Evolutionary conservation across 768 basidiomycete genomes (phyloP).

Genomic region (Lactarius evosmus): DNA sequence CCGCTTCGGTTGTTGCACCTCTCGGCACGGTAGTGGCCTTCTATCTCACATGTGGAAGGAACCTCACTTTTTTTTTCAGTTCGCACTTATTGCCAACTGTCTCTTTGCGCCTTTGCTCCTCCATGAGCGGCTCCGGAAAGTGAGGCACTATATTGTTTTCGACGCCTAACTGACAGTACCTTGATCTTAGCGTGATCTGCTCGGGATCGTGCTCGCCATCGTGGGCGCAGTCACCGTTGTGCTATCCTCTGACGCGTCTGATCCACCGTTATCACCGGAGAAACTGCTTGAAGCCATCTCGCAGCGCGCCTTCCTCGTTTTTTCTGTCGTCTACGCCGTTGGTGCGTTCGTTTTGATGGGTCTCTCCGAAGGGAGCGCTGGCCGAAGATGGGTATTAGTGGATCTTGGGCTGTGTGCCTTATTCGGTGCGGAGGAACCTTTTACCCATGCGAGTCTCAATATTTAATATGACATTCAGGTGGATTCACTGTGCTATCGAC

Average conservation of each 20-base stretch:
- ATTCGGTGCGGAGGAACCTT: slow-evolving; percentile 52
- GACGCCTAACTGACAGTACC: slow-evolving; percentile 22
- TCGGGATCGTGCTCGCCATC: slow-evolving; percentile 77
- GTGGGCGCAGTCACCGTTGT: slow-evolving; percentile 94
- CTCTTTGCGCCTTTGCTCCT: slow-evolving; percentile 87
- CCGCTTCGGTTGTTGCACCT: slow-evolving; percentile 91
- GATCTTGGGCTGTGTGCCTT: slow-evolving; percentile 88
- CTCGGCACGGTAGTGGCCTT: slow-evolving; percentile 76
- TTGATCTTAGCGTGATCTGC: slow-evolving; percentile 58
- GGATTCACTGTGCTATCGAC: slow-evolving; percentile 93
- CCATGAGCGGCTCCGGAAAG: slow-evolving; percentile 77
- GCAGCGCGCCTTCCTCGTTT: slow-evolving; percentile 71
- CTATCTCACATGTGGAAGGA: slow-evolving; percentile 8
- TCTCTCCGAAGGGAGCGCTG: slow-evolving; percentile 62
- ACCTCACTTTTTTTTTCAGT: slow-evolving; percentile 41
- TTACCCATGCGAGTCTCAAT: neutral
- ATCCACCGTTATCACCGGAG: slow-evolving; percentile 64
- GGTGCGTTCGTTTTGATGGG: slow-evolving; percentile 56
- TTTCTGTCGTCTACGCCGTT: slow-evolving; percentile 59
- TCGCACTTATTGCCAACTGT: slow-evolving; percentile 94
- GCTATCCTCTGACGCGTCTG: slow-evolving; percentile 67
- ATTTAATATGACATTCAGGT: slow-evolving; percentile 37
- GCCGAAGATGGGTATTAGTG: slow-evolving; percentile 69
- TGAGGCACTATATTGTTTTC: slow-evolving; percentile 34
- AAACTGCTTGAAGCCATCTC: slow-evolving; percentile 65